Evolutionary conservation across 1,139 yeast species (phyloP).

Genomic region (Blastobotrys malaysiensis): DNA sequence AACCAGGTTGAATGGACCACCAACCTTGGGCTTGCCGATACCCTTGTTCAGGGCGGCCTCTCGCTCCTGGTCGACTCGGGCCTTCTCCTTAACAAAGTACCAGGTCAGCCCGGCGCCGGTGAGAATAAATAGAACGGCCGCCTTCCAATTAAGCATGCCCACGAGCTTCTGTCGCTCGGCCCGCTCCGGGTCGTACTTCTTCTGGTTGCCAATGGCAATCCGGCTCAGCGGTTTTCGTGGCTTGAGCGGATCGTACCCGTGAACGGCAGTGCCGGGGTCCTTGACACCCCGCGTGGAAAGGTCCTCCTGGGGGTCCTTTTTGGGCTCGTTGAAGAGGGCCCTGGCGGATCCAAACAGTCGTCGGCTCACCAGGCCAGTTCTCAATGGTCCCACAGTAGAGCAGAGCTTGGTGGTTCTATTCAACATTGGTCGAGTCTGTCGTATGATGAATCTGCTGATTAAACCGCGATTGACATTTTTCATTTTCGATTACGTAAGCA

Average conservation of each 20-base stretch:
- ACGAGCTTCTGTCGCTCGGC: conserved; percentile 37
- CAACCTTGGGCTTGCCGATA: conserved; percentile 86
- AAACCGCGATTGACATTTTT: not conserved
- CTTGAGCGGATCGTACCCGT: conserved; percentile 28
- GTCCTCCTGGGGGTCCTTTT: not conserved
- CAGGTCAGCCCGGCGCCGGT: conserved; percentile 68
- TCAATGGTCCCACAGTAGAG: not conserved
- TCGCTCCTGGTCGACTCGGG: conserved; percentile 60
- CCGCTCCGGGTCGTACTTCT: conserved; percentile 24
- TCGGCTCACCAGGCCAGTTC: not conserved
- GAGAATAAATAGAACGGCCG: conserved; percentile 57
- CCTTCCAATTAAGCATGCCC: conserved; percentile 87
- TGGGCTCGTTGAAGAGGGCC: not conserved
- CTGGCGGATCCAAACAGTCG: not conserved
- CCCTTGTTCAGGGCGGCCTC: conserved; percentile 84
- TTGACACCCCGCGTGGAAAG: conserved; percentile 4
- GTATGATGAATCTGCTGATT: not conserved
- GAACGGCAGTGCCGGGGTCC: conserved; percentile 22
- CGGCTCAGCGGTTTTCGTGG: conserved; percentile 45
- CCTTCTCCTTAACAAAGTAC: conserved; percentile 67
- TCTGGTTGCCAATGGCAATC: conserved; percentile 49
- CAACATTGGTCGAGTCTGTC: not conserved
- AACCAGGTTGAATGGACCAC: conserved; percentile 74
- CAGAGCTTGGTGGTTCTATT: not conserved
- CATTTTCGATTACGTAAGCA: not conserved